Evolutionary conservation across 2,329 filamentous ascomycete species (phyloP), one percentile per base, ranked within the genome.

Genomic region (Colletotrichum salicis): DNA sequence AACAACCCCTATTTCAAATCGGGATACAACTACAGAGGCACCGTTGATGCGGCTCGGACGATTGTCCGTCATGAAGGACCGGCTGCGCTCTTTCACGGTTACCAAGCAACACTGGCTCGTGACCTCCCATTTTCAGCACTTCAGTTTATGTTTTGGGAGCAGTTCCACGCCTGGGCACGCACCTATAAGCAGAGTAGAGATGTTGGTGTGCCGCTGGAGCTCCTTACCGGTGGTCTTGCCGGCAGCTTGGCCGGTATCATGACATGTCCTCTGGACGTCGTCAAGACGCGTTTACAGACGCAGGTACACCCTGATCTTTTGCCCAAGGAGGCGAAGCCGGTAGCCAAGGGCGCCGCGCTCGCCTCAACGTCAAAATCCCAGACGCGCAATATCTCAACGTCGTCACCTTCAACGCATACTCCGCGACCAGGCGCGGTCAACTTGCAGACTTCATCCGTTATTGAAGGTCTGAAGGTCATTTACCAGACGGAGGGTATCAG

Each of bases 111-210:
- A 0, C 90, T 99, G 3, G 96, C 94, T 83, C 93, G 96, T 70
- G 96, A 99, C 78, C 87, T 99, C 27, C 96, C 96, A 1, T 99
- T 98, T 80, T 98, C 96, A 0, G 96, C 96, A 0, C 84, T 99
- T 12, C 96, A 99, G 79, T 98, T 99, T 82, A 96, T 97, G 78
- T 98, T 99, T 80, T 99, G 97, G 85, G 96, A 99, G 82, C 94
- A 98, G 81, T 95, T 95, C 79, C 94, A 95, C 77, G 90, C 87
- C 57, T 89, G 94, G 87, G 95, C 96, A 1, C 93, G 93, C 78
- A 82, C 90, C 64, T 97, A 93, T 87, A 91, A 93, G 78, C 90
- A 92, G 41, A 93, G 91, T 73, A 89, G 92, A 69, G 94, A 98
- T 70, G 97, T 99, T 64, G 96, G 96, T 1, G 83, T 97, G 41